Percentiles rank a stretch among this genome's conserved stretches.
Evolutionary conservation across 129 eudicot species (phyloP).

Genomic region (Glebionis coronaria): DNA sequence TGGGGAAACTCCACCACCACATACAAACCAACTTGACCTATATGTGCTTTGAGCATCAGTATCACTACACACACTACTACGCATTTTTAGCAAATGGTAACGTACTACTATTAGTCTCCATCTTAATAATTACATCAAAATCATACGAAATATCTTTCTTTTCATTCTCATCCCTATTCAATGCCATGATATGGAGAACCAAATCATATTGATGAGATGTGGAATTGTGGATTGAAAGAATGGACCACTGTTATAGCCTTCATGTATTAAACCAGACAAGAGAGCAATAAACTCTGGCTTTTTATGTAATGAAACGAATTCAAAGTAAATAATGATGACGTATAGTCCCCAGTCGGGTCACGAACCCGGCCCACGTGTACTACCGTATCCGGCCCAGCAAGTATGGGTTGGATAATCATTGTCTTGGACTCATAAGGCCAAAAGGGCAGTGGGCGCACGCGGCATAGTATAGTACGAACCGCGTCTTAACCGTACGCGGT

Average conservation of each 20-base stretch:
- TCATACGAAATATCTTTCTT: neutral
- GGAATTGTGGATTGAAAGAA: neutral
- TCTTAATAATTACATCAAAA: neutral
- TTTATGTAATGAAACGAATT: neutral
- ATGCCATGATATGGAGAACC: neutral
- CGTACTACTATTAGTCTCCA: neutral
- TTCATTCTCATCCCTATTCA: neutral
- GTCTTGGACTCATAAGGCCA: no score
- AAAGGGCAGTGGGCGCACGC: no score
- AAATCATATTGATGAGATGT: neutral
- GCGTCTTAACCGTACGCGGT: no score
- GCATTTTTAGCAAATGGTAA: neutral
- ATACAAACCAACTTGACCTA: neutral
- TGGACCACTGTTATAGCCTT: neutral
- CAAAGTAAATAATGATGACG: neutral
- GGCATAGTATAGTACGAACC: no score
- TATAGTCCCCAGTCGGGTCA: no score
- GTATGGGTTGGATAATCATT: no score
- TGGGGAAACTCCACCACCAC: neutral
- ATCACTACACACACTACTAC: neutral
- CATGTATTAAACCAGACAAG: neutral
- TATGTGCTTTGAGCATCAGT: neutral
- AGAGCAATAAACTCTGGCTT: conserved; percentile 1
- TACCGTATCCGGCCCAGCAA: no score
- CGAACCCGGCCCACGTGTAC: no score